A percentile compares a stretch with the other conserved stretches of the same genome.
These are phyloP conservation scores for Selaginella tamariscina DNA, from an alignment of 75 land plant species.

Conservation along the genomic window DNA sequence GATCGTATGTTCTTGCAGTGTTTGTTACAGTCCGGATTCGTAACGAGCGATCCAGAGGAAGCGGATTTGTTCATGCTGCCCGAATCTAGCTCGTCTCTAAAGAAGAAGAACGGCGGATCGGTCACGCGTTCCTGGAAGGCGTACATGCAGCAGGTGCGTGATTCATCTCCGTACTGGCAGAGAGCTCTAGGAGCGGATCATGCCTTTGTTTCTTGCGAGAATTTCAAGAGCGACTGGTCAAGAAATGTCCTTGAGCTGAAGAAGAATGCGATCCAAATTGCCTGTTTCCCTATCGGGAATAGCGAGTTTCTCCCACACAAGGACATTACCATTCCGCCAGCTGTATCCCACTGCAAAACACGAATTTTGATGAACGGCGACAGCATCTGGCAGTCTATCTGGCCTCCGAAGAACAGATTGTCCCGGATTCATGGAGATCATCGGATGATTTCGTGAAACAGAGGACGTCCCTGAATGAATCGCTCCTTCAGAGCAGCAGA, in stretches of 20 bases:
- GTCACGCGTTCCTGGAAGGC: slow-evolving; percentile 21
- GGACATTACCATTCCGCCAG: slow-evolving; percentile 42
- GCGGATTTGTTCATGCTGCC: not conserved
- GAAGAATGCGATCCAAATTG: slow-evolving; percentile 52
- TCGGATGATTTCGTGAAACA: not conserved
- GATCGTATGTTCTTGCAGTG: not conserved
- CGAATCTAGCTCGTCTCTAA: not conserved
- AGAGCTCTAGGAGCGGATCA: slow-evolving; percentile 71
- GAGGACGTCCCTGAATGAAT: not conserved
- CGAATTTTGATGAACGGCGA: not conserved
- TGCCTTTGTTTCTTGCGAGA: slow-evolving; percentile 36
- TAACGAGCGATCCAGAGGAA: not conserved
- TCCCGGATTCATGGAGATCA: not conserved
- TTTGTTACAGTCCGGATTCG: not conserved
- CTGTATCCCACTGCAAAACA: not conserved
- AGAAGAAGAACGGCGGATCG: slow-evolving; percentile 4
- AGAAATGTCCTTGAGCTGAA: slow-evolving; percentile 55
- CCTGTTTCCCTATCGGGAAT: slow-evolving; percentile 25
- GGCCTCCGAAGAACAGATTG: not conserved
- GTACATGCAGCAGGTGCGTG: slow-evolving; percentile 25
- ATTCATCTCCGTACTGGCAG: slow-evolving; percentile 47
- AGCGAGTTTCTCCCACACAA: slow-evolving; percentile 45
- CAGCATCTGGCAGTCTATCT: slow-evolving; percentile 3
- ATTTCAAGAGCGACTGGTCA: slow-evolving; percentile 21
- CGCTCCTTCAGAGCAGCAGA: slow-evolving; percentile 23